Evolutionary conservation across 2,329 filamentous ascomycete species (phyloP), one percentile per base, ranked within the genome.

Genomic region (Neonectria faginata): DNA sequence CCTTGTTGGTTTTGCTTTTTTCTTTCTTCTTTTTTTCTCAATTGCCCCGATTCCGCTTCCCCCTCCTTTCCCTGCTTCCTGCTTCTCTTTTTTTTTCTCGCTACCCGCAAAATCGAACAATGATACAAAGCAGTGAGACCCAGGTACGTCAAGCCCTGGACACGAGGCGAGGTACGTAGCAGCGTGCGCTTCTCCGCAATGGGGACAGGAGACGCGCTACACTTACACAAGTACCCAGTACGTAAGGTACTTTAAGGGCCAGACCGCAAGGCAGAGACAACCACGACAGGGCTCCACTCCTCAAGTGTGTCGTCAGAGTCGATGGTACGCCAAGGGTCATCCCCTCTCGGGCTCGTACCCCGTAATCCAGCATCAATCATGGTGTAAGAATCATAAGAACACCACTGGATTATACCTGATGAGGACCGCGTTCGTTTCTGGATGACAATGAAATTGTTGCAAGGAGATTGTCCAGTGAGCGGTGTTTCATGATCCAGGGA

Each of bases 1-100:
- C 62, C 62, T 64, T 60, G 54, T 51, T 65, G 44, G 27, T 59
- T 36, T 42, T 39, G 12, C 39, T 53, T 55, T 14, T 45, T 55
- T 44, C 36, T 36, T 64, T 59, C 48, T 59, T 53, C 8, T 36
- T 42, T 31, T 36, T 27, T 25, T 36, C 22, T 62, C 50, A 48
- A 56, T 39, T 31, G 56, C 50, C 47, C 53, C 44, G 45, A n/a
- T 53, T 18, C 52, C 36, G 29, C 55, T 58, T 60, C 39, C 27
- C 45, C 52, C 31, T 22, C 9, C 20, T 47, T 52, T 47, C 31
- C 47, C 57, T 60, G 45, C 51, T 27, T 51, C 20, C 33, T 27
- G 6, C 7, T 25, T 39, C 16, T 58, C 25, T 41, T 53, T 54
- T 25, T 45, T 47, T 41, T 48, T 58, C 29, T 39, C 27, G 10